These are phyloP conservation scores for Fraxinus anomala DNA, from an alignment of 257 asterid genomes.

Conservation along the genomic window DNA sequence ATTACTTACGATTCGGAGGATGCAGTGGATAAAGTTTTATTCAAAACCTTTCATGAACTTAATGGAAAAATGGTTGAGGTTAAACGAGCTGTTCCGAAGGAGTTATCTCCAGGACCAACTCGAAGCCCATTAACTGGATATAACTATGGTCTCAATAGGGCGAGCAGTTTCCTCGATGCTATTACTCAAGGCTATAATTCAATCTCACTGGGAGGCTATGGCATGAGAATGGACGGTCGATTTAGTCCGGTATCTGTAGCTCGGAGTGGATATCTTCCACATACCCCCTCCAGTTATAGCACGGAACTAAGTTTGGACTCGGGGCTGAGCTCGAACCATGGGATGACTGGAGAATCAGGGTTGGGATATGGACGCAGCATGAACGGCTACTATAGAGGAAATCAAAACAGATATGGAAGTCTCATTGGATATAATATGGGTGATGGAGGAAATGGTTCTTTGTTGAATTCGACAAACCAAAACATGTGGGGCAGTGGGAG, in stretches of 20 bases:
- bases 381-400: slow-evolving; percentile 50
- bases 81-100: slow-evolving; percentile 80
- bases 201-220: slow-evolving; percentile 49
- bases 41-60: slow-evolving; percentile 77
- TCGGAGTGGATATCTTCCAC: slow-evolving; percentile 63
- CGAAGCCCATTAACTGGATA: slow-evolving; percentile 54
- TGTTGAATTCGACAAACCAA: slow-evolving; percentile 39
- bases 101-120: slow-evolving; percentile 66
- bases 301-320: slow-evolving; percentile 53
- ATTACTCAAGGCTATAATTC: slow-evolving; percentile 53
- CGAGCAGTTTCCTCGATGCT: slow-evolving; percentile 45
- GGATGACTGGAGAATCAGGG: slow-evolving; percentile 47
- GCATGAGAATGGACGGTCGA: slow-evolving; percentile 58
- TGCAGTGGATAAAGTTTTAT: slow-evolving; percentile 70
- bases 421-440: slow-evolving; percentile 50
- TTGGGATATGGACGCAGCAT: slow-evolving; percentile 56
- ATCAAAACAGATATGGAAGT: slow-evolving; percentile 46
- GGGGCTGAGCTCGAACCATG: slow-evolving; percentile 50
- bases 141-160: slow-evolving; percentile 56
- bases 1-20: slow-evolving; percentile 82
- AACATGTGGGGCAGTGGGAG: slow-evolving; percentile 58
- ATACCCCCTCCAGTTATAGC: slow-evolving; percentile 47
- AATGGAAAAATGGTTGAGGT: slow-evolving; percentile 91
- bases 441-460: slow-evolving; percentile 49
- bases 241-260: slow-evolving; percentile 61